phyloP scores from a whole-genome alignment of 192 early-diverging fungal species.

The Dispira parvispora region DNA sequence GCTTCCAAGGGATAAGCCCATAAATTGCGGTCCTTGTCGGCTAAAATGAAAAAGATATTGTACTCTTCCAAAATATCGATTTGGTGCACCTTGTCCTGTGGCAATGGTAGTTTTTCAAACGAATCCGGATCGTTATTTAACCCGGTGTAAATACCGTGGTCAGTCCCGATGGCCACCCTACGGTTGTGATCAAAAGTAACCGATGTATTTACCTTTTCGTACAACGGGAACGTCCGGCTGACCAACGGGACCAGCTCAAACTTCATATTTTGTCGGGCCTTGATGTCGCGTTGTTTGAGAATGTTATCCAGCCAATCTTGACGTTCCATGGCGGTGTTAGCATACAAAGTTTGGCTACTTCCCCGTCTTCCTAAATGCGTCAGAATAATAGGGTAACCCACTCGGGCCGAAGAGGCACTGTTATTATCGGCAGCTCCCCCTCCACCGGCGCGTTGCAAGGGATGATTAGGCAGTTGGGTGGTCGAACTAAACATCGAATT shows the following conservation, averaged over 20 bases:
- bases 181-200: constrained; percentile 39
- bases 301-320: constrained; percentile 77
- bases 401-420: constrained; percentile 31
- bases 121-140: constrained; percentile 34
- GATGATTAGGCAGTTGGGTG: neutral
- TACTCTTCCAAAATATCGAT: constrained; percentile 73
- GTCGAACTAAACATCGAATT: neutral
- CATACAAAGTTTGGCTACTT: constrained; percentile 52
- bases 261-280: constrained; percentile 11
- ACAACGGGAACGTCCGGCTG: constrained; percentile 22
- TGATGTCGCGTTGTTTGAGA: constrained; percentile 9
- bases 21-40: constrained; percentile 47
- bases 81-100: constrained; percentile 65
- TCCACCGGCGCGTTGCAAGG: constrained; percentile 7
- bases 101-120: constrained; percentile 34
- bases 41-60: constrained; percentile 62
- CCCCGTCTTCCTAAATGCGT: constrained; percentile 56
- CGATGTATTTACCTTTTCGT: constrained; percentile 26
- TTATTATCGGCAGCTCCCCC: constrained; percentile 17
- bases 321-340: constrained; percentile 50
- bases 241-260: constrained; percentile 30
- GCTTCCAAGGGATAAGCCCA: constrained; percentile 35
- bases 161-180: constrained; percentile 64
- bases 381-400: constrained; percentile 55
- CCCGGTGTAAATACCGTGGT: constrained; percentile 66